Evolutionary conservation across 495 filamentous ascomycete genomes (phyloP).

Genomic region (Tuber magnatum): DNA sequence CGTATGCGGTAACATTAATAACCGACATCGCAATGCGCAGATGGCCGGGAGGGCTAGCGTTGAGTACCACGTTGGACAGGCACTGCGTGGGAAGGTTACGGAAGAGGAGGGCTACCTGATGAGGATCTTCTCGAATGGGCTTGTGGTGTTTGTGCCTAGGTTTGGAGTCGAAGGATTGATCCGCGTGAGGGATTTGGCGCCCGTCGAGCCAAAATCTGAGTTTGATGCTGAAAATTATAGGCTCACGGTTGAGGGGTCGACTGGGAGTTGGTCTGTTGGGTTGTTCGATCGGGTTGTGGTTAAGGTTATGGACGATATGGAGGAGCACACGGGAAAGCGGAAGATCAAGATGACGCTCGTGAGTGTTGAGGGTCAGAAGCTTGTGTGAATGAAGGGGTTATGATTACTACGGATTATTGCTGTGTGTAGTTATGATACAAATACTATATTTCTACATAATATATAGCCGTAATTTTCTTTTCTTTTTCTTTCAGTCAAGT

Average conservation of each 20-base stretch:
- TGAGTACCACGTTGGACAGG: constrained; percentile 95
- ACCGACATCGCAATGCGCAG: constrained; percentile 92
- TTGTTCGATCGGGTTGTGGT: constrained; percentile 87
- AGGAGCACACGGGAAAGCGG: constrained; percentile 88
- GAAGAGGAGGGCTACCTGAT: constrained; percentile 92
- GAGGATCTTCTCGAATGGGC: constrained; percentile 93
- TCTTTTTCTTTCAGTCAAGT: background rate
- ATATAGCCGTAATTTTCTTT: background rate
- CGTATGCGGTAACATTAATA: constrained; percentile 96
- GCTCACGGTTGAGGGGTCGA: constrained; percentile 49
- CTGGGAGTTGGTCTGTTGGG: constrained; percentile 56
- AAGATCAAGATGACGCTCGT: constrained; percentile 68
- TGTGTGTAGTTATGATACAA: background rate
- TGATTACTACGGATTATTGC: background rate
- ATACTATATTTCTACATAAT: background rate
- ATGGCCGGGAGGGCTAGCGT: constrained; percentile 86
- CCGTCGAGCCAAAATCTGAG: constrained; percentile 61
- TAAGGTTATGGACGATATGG: constrained; percentile 80
- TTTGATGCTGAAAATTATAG: constrained; percentile 82
- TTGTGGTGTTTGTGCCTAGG: constrained; percentile 87
- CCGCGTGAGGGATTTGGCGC: constrained; percentile 68
- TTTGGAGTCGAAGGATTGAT: constrained; percentile 94
- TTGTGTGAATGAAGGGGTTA: background rate
- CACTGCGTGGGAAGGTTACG: constrained; percentile 69
- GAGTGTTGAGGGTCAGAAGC: constrained; percentile 21